phyloP scores from a whole-genome alignment of 306 rosid species.

The Gillenia trifoliata region DNA sequence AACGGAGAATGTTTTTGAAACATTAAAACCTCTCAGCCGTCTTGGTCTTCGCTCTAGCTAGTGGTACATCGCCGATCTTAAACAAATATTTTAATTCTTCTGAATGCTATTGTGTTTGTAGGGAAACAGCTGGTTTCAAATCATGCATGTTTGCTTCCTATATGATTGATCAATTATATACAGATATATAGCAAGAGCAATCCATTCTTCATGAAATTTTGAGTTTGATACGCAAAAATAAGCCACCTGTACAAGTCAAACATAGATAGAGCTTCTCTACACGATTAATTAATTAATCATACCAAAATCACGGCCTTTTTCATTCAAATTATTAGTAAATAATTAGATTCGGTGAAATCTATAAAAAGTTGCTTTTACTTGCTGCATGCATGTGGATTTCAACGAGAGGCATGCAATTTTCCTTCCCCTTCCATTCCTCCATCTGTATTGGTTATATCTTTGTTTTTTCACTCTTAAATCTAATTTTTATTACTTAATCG shows the following conservation, averaged over 20 bases:
- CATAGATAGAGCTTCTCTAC: not conserved
- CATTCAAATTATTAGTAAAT: not conserved
- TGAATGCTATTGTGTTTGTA: not conserved
- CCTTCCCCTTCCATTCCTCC: not conserved
- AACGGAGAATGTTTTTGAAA: too few relatives aligned
- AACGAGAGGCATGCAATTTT: not conserved
- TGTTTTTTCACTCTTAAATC: not conserved
- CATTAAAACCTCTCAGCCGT: not conserved
- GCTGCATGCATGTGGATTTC: not conserved
- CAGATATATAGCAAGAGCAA: not conserved
- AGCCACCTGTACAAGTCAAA: not conserved
- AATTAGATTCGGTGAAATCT: not conserved
- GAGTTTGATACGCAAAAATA: constrained; percentile 3
- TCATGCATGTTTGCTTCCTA: not conserved
- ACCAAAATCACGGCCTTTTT: not conserved
- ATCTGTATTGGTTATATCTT: not conserved
- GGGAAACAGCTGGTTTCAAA: constrained; percentile 2
- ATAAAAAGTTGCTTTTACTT: not conserved
- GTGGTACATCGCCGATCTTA: too few relatives aligned
- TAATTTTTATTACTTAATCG: not conserved
- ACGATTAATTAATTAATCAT: not conserved
- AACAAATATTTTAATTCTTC: not conserved
- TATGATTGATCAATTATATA: not conserved
- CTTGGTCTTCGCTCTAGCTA: not conserved
- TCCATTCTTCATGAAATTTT: not conserved